phyloP scores from a whole-genome alignment of 176 grass and related monocot genomes.

The Hsuehochloa calcarea region DNA sequence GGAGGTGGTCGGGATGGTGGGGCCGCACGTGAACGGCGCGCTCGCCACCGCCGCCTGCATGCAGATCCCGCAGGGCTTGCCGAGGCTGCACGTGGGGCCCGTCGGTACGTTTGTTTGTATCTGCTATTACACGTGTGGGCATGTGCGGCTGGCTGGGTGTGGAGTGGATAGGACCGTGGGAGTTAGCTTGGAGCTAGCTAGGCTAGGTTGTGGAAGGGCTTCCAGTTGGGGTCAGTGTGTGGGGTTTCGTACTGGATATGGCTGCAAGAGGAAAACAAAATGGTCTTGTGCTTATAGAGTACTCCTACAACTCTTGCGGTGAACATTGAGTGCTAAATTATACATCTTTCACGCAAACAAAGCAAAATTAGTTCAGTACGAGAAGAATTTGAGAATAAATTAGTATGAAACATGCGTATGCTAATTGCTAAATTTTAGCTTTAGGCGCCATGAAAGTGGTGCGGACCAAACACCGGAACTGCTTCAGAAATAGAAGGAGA shows the following conservation, averaged over 20 bases:
- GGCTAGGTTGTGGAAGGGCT: background rate
- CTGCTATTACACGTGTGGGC: constrained; percentile 28
- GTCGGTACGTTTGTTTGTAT: constrained; percentile 59
- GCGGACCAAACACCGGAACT: background rate
- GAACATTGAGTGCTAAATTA: background rate
- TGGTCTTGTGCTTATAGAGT: background rate
- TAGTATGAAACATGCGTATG: background rate
- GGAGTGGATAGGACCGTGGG: constrained; percentile 25
- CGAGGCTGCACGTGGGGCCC: constrained; percentile 62
- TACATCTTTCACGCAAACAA: background rate
- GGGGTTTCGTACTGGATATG: background rate
- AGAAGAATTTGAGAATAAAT: background rate
- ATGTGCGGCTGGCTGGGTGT: constrained; percentile 12
- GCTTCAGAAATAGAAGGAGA: background rate
- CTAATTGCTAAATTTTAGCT: constrained; percentile 16
- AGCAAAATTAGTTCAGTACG: background rate
- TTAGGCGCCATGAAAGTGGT: background rate
- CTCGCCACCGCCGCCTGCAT: constrained; percentile 26
- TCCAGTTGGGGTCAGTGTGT: background rate
- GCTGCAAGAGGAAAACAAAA: background rate
- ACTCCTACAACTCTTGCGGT: background rate
- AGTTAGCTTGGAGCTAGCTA: constrained; percentile 4
- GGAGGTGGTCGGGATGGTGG: background rate
- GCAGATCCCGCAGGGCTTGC: constrained; percentile 55
- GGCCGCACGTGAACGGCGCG: constrained; percentile 27